A percentile compares a stretch with the other conserved stretches of the same genome.
These are phyloP conservation scores for Starmerella roubikii DNA, from an alignment of 805 yeast genomes.

Conservation along the genomic window DNA sequence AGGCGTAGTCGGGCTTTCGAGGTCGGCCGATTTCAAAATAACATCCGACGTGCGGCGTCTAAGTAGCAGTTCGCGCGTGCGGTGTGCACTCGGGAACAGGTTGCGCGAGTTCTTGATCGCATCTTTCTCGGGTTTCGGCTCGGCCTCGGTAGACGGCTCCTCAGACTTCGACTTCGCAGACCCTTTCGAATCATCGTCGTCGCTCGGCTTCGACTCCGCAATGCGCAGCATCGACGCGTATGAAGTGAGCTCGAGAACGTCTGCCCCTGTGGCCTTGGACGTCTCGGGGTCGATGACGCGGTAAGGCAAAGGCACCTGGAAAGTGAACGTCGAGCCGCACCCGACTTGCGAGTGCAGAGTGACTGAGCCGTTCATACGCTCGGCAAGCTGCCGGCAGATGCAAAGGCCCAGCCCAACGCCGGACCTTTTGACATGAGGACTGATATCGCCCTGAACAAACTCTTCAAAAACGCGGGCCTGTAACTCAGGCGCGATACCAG, in stretches of 20 bases:
- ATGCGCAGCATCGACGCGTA: background rate
- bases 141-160: no score
- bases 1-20: background rate
- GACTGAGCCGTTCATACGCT: constrained; percentile 80
- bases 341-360: constrained; percentile 62
- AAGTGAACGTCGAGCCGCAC: constrained; percentile 70
- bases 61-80: background rate
- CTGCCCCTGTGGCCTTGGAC: background rate
- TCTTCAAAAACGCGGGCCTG: constrained; percentile 88
- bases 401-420: constrained; percentile 91
- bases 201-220: background rate
- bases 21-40: background rate
- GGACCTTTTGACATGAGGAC: constrained; percentile 78
- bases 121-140: background rate
- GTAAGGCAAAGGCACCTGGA: constrained; percentile 38
- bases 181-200: no score
- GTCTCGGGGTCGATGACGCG: constrained; percentile 2
- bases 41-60: background rate
- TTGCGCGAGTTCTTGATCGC: background rate
- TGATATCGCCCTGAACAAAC: constrained; percentile 93
- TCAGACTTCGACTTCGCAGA: no score
- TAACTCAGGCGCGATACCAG: constrained; percentile 75
- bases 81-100: background rate
- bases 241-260: background rate
- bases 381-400: constrained; percentile 81